Conservation (phyloP, 305 asterid species). For the Solanum hybrid region DNA sequence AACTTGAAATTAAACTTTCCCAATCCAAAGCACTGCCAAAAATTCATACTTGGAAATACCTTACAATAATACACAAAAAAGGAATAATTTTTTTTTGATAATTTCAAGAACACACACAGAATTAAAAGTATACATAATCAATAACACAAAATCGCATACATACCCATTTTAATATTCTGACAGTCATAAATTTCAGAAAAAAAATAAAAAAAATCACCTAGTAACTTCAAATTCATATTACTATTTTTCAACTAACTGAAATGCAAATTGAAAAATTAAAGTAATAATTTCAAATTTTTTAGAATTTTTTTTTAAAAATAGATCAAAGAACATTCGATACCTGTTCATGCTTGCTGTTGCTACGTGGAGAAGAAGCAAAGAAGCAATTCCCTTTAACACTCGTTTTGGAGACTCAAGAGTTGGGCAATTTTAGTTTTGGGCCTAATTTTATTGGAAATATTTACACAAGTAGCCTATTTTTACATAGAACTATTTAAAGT, state of each 20-base stretch:
- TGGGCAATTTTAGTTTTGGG: background rate
- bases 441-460: background rate
- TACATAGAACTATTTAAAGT: background rate
- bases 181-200: background rate
- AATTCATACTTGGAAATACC: background rate
- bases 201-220: background rate
- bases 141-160: background rate
- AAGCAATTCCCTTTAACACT: background rate
- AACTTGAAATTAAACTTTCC: background rate
- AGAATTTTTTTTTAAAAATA: background rate
- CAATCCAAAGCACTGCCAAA: background rate
- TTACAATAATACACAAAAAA: background rate
- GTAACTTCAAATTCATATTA: background rate
- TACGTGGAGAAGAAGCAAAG: background rate
- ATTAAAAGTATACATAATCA: background rate
- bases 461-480: background rate
- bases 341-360: slow-evolving; percentile 2
- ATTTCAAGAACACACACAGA: background rate
- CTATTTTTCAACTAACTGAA: background rate
- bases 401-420: background rate
- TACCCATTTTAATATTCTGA: background rate
- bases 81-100: background rate
- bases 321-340: background rate
- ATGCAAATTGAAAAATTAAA: background rate
- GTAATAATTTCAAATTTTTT: background rate